Evolutionary conservation across 257 asterid species (phyloP), one percentile per base, ranked within the genome.

Genomic region (Solanum ossicruentum): DNA sequence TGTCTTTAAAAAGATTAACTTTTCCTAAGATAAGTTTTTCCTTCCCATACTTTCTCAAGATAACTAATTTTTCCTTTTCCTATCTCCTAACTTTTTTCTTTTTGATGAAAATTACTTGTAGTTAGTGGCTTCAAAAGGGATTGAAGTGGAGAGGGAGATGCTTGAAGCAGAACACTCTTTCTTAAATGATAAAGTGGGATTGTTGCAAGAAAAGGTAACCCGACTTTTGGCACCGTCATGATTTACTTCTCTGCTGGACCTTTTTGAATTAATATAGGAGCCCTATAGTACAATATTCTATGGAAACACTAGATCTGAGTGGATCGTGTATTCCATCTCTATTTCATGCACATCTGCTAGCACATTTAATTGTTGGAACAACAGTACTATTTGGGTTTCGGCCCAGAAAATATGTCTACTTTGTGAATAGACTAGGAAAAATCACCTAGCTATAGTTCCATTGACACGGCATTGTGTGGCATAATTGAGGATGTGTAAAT

Each of bases 131-230:
- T 85, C 97, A 69, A 94, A 93, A 92, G 98, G 95, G 88, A 92
- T 89, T 88, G 94, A 93, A 86, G 86, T 96, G 72, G 98, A 93
- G 90, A 63, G 88, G 85, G 98, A 91, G 92, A 93, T 96, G 89
- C 95, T 94, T 28, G 94, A 92, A 88, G 92, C 95, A 58, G 99
- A 96, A 86, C 93, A 93, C 93, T 93, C 97, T 52, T 92, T 91
- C 87, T 82, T 92, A 72, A 90, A 91, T 32, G 97, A 95, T 87
- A 93, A 96, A 94, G 92, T 93, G 87, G 93, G 84, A 90, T 88
- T 90, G 89, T 87, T 94, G 92, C 95, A 94, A 88, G 93, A 91
- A 83, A 92, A 93, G 98, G 99, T 94, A 75, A 83, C 81, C 20
- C 41, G 13, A 18, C 85, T 69, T 83, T 83, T 66, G 36, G 16